phyloP scores from a whole-genome alignment of 768 basidiomycete species.

The Amanita muscaria region DNA sequence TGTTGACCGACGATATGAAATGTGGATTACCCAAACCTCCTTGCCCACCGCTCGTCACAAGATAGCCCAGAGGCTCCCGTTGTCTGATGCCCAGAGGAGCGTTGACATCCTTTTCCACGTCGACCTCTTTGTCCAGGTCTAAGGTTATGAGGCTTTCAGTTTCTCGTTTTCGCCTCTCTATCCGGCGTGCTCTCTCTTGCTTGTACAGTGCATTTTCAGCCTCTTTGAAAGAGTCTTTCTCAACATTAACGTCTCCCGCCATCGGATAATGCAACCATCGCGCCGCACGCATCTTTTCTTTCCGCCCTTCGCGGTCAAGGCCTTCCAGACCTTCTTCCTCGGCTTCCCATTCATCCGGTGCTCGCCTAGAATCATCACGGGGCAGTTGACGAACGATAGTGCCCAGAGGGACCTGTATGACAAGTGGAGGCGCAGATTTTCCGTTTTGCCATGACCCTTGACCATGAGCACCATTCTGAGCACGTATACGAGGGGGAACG shows the following conservation, averaged over 20 bases:
- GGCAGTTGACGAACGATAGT: conserved; percentile 79
- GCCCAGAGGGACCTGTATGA: conserved; percentile 81
- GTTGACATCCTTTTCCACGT: conserved; percentile 34
- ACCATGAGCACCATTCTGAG: conserved; percentile 59
- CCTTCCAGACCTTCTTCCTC: conserved; percentile 52
- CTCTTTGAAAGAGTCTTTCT: conserved; percentile 59
- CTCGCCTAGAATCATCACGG: conserved; percentile 54
- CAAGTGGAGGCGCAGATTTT: conserved; percentile 55
- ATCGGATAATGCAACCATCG: conserved; percentile 81
- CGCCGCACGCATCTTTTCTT: conserved; percentile 50
- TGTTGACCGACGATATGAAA: conserved; percentile 57
- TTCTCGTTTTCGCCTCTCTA: conserved; percentile 34
- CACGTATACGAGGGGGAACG: conserved; percentile 61
- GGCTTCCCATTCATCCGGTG: conserved; percentile 63
- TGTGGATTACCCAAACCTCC: conserved; percentile 89
- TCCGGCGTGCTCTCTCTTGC: conserved; percentile 53
- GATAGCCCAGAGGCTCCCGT: conserved; percentile 45
- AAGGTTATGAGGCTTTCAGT: conserved; percentile 38
- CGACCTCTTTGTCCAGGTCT: conserved; percentile 52
- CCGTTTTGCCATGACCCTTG: conserved; percentile 87
- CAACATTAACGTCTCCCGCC: conserved; percentile 50
- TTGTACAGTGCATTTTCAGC: conserved; percentile 54
- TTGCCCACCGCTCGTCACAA: conserved; percentile 67
- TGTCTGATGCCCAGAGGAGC: conserved; percentile 57
- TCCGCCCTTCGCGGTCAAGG: conserved; percentile 38